phyloP scores from a whole-genome alignment of 768 basidiomycete genomes.

The Peribolospora baueri region DNA sequence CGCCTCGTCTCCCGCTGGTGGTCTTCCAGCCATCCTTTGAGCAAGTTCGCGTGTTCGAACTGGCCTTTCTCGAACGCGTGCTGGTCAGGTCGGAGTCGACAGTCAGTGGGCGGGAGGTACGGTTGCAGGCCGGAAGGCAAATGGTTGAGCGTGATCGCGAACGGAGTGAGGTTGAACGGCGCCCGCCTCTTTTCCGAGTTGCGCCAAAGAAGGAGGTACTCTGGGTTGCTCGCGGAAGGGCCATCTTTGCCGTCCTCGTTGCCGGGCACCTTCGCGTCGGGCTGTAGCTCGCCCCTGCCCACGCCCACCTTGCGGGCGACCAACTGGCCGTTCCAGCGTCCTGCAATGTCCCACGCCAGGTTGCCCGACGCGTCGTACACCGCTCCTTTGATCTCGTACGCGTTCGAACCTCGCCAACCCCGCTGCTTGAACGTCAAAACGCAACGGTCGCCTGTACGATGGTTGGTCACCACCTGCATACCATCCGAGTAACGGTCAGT shows the following conservation, averaged over 20 bases:
- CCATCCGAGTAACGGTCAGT: not conserved
- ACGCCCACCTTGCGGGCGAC: constrained; percentile 52
- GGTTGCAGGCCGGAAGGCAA: constrained; percentile 46
- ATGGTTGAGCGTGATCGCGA: constrained; percentile 75
- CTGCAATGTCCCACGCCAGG: constrained; percentile 66
- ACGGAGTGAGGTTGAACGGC: constrained; percentile 90
- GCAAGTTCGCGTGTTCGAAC: constrained; percentile 57
- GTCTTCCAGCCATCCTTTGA: constrained; percentile 63
- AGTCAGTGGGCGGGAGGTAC: constrained; percentile 70
- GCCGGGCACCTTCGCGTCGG: constrained; percentile 36
- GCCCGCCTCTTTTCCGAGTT: constrained; percentile 57
- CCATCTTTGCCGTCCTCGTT: constrained; percentile 15
- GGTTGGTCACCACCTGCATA: constrained; percentile 44
- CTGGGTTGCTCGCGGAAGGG: constrained; percentile 28
- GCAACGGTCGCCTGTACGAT: constrained; percentile 68
- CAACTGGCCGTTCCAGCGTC: constrained; percentile 84
- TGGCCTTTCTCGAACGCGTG: constrained; percentile 74
- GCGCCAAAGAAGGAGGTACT: constrained; percentile 72
- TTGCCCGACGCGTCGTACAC: constrained; percentile 43
- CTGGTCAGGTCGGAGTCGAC: constrained; percentile 74
- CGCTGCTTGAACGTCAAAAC: constrained; percentile 84
- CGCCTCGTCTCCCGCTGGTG: constrained; percentile 35
- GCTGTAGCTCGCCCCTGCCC: constrained; percentile 36
- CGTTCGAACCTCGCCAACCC: constrained; percentile 78
- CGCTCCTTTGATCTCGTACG: constrained; percentile 71